Evolutionary conservation across 306 rosid genomes (phyloP).

Genomic region (Ormosia semicastrata): DNA sequence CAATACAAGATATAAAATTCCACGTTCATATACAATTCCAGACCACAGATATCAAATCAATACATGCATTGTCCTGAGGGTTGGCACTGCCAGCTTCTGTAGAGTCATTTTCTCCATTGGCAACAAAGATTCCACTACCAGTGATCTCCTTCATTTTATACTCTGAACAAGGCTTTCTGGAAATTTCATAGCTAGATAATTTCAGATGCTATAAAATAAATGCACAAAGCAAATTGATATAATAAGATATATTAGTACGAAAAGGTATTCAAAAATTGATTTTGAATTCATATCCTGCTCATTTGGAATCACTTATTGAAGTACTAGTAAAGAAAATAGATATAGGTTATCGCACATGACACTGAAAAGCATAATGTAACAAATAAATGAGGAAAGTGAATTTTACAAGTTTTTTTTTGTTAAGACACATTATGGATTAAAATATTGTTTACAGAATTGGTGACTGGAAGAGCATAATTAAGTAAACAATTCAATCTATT

Average conservation of each 20-base stretch:
- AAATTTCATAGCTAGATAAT: constrained; percentile 22
- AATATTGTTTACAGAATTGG: no score
- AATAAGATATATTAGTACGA: neutral
- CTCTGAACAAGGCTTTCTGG: constrained; percentile 92
- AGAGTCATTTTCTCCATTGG: constrained; percentile 57
- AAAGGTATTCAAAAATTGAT: neutral
- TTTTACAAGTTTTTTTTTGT: no score
- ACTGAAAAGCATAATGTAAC: neutral
- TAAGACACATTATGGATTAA: no score
- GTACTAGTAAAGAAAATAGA: neutral
- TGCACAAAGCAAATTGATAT: neutral
- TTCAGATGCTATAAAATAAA: constrained; percentile 23
- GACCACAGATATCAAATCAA: no score
- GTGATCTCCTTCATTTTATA: constrained; percentile 98
- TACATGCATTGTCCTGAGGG: constrained; percentile 74
- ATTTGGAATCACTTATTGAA: neutral
- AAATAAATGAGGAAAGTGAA: neutral
- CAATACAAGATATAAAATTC: no score
- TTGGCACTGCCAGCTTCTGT: constrained; percentile 62
- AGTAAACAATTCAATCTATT: no score
- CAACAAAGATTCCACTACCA: constrained; percentile 91
- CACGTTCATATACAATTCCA: neutral
- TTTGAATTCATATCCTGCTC: neutral
- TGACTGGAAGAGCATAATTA: no score
- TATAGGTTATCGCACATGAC: neutral